Percentiles rank a stretch among this genome's conserved stretches.
These are phyloP conservation scores for Primulina eburnea DNA, from an alignment of 257 asterid species.

Conservation along the genomic window DNA sequence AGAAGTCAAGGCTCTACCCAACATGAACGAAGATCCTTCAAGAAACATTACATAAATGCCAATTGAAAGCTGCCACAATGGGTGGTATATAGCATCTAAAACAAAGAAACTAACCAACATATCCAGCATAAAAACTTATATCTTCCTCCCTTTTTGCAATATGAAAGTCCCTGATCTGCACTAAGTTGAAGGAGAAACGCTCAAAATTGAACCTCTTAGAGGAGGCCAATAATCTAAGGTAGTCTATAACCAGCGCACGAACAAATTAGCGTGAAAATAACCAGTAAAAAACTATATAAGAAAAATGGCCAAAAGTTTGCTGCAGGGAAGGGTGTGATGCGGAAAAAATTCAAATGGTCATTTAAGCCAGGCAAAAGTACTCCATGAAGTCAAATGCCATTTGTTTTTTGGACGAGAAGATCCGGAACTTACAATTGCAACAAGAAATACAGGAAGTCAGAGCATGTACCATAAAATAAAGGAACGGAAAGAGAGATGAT, in stretches of 20 bases:
- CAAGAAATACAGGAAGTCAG: constrained; percentile 10
- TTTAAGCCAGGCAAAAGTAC: not conserved
- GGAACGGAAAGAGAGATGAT: constrained; percentile 73
- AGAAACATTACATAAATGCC: constrained; percentile 8
- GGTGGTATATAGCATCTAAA: not conserved
- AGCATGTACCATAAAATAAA: constrained; percentile 61
- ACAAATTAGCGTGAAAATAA: too few species aligned
- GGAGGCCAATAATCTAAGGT: not conserved
- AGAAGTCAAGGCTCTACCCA: constrained; percentile 88
- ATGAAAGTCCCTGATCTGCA: constrained; percentile 51
- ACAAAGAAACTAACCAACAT: constrained; percentile 44
- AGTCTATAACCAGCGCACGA: not conserved
- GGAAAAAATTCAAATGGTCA: not conserved
- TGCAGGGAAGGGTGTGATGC: not conserved
- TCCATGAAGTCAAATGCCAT: not conserved
- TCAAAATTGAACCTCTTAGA: not conserved
- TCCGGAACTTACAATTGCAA: not conserved
- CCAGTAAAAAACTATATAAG: not conserved
- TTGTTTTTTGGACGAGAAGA: not conserved
- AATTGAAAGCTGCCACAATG: constrained; percentile 2
- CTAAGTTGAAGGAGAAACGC: constrained; percentile 3
- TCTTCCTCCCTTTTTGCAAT: constrained; percentile 64
- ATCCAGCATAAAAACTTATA: constrained; percentile 72
- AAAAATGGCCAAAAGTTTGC: not conserved
- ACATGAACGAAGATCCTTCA: constrained; percentile 71